Evolutionary conservation across 2,329 filamentous ascomycete species (phyloP), one percentile per base, ranked within the genome.

Genomic region (Paraconiothyrium brasiliense): DNA sequence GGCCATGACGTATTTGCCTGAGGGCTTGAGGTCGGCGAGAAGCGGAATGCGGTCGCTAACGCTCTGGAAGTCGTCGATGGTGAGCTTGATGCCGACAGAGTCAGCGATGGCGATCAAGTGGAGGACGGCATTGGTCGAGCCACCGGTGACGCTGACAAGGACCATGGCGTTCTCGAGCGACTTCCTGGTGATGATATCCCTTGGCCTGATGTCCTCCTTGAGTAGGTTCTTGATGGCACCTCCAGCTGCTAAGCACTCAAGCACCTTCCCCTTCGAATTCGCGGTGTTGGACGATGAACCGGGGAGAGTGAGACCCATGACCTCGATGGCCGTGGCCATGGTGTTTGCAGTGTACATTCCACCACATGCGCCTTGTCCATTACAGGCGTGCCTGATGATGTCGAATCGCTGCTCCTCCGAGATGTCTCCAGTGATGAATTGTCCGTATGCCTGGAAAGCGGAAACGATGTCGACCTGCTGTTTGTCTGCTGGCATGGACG

Each of bases 361-460:
- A 77, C 92, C 92, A 72, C 92, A 96, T 13, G 92, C 92, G 69
- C 92, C 92, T 70, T 89, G 85, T 41, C 92, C 92, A 27, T 92
- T 92, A 79, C 94, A 97, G 47, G 95, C 94, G 76, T 98, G 85
- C 64, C 93, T 88, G 78, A 97, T 97, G 74, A 98, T 94, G 80
- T 98, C 95, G 79, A 93, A 97, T 56, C 95, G 90, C 81, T 94
- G 86, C 74, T 95, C 90, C 81, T 99, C 95, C 67, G 86, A 91
- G 80, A 98, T 97, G 74, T 97, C 88, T 47, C 94, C 94, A 13
- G 92, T 88, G 71, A 99, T 90, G 82, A 94, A 98, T 78, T 97
- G 92, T 30, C 95, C 95, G 76, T 98, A 98, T 5, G 94, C 91
- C 83, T 99, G 95, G 87, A 99, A 99, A 47, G 95, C 95, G 54